Conservation (phyloP, 257 asterid species). For the Eucommia ulmoides region DNA sequence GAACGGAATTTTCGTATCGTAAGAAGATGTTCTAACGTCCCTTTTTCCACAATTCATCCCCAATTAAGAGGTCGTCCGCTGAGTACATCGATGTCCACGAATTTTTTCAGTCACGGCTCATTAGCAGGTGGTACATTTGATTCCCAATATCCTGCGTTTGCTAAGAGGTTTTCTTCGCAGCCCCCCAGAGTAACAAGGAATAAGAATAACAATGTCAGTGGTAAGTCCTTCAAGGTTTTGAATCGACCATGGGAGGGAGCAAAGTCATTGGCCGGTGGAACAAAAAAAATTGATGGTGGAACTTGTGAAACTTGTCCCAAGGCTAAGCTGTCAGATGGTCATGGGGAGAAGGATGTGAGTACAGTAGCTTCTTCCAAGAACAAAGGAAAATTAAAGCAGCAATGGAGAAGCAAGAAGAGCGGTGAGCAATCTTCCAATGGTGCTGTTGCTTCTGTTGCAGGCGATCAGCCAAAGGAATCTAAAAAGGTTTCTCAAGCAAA, state of each 20-base stretch:
- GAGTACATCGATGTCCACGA: conserved; percentile 19
- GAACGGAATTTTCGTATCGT: conserved; percentile 21
- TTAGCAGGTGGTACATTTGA: conserved; percentile 9
- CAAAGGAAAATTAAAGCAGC: conserved; percentile 30
- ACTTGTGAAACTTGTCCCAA: conserved; percentile 14
- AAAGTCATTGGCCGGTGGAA: conserved; percentile 23
- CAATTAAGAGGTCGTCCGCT: conserved; percentile 28
- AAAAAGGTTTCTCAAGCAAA: conserved; percentile 24
- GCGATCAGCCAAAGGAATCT: conserved; percentile 19
- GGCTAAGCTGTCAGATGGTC: conserved; percentile 18
- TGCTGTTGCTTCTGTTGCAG: conserved; percentile 24
- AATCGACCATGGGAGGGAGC: conserved; percentile 21
- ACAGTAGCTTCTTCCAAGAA: conserved; percentile 18
- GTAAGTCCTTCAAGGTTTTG: conserved; percentile 16
- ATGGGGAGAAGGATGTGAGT: conserved; percentile 13
- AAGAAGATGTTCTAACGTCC: conserved; percentile 13
- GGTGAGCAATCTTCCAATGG: conserved; percentile 22
- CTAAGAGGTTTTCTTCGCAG: conserved; percentile 36
- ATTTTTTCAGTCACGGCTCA: conserved; percentile 19
- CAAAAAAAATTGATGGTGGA: conserved; percentile 20
- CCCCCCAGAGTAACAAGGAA: conserved; percentile 24
- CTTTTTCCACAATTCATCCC: conserved; percentile 18
- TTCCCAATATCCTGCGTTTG: conserved; percentile 15
- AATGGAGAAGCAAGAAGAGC: conserved; percentile 33
- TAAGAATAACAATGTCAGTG: conserved; percentile 11